phyloP scores from a whole-genome alignment of 140 eudicot genomes.

The Ambrosia hybrid region DNA sequence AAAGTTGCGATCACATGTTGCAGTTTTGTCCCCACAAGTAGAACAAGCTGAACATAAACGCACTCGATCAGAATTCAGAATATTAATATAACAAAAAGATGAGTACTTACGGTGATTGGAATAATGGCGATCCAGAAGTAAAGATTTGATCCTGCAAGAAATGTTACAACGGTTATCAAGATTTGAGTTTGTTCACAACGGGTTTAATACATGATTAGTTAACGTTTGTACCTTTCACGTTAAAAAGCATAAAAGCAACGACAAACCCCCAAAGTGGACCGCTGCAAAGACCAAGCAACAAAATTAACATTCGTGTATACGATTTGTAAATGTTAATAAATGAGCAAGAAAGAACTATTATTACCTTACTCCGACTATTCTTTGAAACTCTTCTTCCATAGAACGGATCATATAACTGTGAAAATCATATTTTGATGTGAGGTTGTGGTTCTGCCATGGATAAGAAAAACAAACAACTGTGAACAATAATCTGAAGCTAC shows the following conservation, averaged over 20 bases:
- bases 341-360: constrained; percentile 18
- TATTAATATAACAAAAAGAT: background rate
- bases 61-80: constrained; percentile 16
- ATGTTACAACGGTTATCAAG: constrained; percentile 5
- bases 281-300: constrained; percentile 47
- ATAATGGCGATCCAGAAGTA: constrained; percentile 97
- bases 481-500: constrained; percentile 37
- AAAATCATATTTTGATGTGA: constrained; percentile 92
- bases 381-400: constrained; percentile 99
- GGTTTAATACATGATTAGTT: constrained; percentile 14
- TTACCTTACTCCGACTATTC: constrained; percentile 98
- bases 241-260: constrained; percentile 91
- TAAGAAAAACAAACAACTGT: constrained; percentile 40
- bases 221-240: constrained; percentile 63
- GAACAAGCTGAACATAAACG: constrained; percentile 64
- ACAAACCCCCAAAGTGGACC: constrained; percentile 98
- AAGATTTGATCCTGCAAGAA: constrained; percentile 87
- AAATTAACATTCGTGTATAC: constrained; percentile 7
- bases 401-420: constrained; percentile 99
- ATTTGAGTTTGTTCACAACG: background rate
- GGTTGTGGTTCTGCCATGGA: constrained; percentile 96
- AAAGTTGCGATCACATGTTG: constrained; percentile 96
- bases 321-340: constrained; percentile 5
- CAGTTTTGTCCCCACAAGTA: constrained; percentile 87
- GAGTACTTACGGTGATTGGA: constrained; percentile 79